Evolutionary conservation across 2,329 filamentous ascomycete genomes (phyloP).

Genomic region (Fusarium chaquense): DNA sequence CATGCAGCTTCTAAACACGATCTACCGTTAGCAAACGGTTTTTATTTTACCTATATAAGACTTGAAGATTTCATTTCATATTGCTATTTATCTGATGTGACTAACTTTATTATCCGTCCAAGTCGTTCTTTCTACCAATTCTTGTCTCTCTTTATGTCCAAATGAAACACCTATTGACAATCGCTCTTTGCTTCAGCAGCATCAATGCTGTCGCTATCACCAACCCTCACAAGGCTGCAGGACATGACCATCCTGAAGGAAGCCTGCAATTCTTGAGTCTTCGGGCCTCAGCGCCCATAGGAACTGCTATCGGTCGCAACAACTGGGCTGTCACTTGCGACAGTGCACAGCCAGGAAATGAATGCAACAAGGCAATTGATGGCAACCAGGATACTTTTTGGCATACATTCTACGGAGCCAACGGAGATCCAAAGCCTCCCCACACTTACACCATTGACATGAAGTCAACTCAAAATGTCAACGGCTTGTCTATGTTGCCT

Average conservation of each 20-base stretch:
- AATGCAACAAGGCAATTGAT: conserved; percentile 32
- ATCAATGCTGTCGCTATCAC: not conserved
- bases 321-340: conserved; percentile 31
- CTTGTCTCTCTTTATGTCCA: not conserved
- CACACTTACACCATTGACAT: conserved; percentile 29
- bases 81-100: not conserved
- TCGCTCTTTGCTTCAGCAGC: not conserved
- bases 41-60: not conserved
- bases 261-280: not conserved
- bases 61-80: not conserved
- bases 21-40: not conserved
- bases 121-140: not conserved
- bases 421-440: conserved; percentile 13
- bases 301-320: conserved; percentile 12
- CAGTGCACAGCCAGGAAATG: conserved; percentile 21
- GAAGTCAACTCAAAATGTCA: conserved; percentile 23
- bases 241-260: not conserved
- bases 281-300: not conserved
- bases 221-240: not conserved
- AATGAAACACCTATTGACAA: not conserved
- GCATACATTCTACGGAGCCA: conserved; percentile 16
- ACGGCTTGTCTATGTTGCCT: conserved; percentile 28
- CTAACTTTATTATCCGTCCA: not conserved
- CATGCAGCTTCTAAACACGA: not conserved
- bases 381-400: conserved; percentile 25